These are phyloP conservation scores for Papilionanthe hybrid DNA, from an alignment of 116 monocot genomes.

Conservation along the genomic window DNA sequence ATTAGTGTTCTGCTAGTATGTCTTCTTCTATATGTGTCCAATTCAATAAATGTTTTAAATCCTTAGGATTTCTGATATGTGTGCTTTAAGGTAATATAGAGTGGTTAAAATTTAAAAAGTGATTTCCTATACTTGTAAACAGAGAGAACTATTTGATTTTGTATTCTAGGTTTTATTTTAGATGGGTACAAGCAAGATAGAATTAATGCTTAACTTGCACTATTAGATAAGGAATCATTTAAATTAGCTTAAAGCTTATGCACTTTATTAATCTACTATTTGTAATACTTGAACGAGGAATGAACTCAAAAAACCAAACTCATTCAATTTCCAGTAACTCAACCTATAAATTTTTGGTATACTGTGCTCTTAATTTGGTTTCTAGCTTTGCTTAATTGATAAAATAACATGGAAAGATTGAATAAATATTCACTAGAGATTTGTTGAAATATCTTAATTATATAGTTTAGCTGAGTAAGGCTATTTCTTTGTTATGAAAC, in stretches of 20 bases:
- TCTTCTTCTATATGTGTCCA: neutral
- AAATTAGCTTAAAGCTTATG: neutral
- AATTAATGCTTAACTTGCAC: neutral
- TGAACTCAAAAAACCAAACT: neutral
- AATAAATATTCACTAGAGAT: too few relatives aligned
- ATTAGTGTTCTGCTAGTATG: conserved; percentile 43
- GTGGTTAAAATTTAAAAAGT: neutral
- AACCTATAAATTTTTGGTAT: neutral
- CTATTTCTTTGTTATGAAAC: neutral
- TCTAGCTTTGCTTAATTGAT: neutral
- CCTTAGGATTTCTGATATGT: neutral
- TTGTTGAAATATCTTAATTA: neutral
- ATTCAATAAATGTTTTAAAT: neutral
- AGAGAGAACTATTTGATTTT: neutral
- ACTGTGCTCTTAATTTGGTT: neutral
- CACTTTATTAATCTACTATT: conserved; percentile 32
- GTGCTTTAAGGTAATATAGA: neutral
- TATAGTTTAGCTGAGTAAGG: neutral
- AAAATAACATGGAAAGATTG: neutral
- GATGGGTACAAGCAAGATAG: neutral
- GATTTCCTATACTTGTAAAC: neutral
- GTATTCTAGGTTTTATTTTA: neutral
- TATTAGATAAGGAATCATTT: neutral
- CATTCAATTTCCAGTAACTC: neutral
- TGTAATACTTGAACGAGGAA: neutral